phyloP scores from a whole-genome alignment of 768 basidiomycete genomes.

The Cyathus striatus region DNA sequence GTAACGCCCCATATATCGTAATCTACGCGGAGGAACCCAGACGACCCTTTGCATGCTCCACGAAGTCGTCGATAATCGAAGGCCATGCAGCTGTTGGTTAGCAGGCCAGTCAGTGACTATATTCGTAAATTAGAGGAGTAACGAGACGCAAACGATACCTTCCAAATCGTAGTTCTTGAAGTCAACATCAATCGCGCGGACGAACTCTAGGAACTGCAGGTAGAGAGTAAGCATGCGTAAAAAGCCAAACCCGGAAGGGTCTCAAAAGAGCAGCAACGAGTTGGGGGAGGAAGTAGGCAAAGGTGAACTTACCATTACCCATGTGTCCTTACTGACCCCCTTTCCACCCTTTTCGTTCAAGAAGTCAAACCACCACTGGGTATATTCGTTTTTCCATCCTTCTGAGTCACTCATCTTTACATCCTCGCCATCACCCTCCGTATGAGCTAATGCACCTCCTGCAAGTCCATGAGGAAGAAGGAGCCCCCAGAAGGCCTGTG shows the following conservation, averaged over 20 bases:
- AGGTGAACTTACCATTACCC: conserved; percentile 65
- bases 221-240: background rate
- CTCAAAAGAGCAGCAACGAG: background rate
- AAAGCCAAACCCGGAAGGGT: background rate
- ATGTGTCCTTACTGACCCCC: conserved; percentile 85
- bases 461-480: conserved; percentile 67
- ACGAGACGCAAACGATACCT: conserved; percentile 37
- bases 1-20: no score
- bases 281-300: background rate
- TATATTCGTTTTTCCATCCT: conserved; percentile 63
- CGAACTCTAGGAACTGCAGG: conserved; percentile 70
- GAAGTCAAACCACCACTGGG: conserved; percentile 78
- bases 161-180: conserved; percentile 75
- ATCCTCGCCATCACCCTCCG: conserved; percentile 34
- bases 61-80: conserved; percentile 59
- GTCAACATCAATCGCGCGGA: conserved; percentile 66
- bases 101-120: conserved; percentile 7
- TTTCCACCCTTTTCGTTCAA: conserved; percentile 58
- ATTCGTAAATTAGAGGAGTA: conserved; percentile 1
- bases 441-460: conserved; percentile 58
- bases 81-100: conserved; percentile 73
- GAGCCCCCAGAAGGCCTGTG: conserved; percentile 74
- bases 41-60: background rate
- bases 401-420: conserved; percentile 38
- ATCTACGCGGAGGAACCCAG: background rate